Conservation (phyloP, 2,329 filamentous ascomycete genomes). For the Aureobasidium melanogenum region DNA sequence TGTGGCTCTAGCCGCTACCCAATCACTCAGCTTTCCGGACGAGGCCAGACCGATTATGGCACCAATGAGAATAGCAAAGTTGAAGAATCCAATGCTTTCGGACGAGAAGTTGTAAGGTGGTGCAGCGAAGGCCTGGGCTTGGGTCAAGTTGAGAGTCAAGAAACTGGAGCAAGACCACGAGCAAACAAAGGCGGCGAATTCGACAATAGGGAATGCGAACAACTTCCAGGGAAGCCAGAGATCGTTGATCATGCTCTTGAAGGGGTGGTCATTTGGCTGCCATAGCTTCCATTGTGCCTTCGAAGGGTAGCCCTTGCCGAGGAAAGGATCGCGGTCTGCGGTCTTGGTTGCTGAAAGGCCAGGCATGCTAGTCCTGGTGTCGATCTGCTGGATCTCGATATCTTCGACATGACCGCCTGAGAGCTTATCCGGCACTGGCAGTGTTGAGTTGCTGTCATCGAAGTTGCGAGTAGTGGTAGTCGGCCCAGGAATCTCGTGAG, state of each 20-base stretch:
- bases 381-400: constrained; percentile 17
- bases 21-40: constrained; percentile 48
- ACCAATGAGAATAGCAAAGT: constrained; percentile 49
- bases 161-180: constrained; percentile 51
- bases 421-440: constrained; percentile 11
- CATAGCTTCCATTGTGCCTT: constrained; percentile 49
- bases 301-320: constrained; percentile 47
- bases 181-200: constrained; percentile 53
- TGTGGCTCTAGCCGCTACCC: constrained; percentile 47
- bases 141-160: constrained; percentile 53
- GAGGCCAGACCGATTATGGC: constrained; percentile 46
- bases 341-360: constrained; percentile 25
- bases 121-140: constrained; percentile 43
- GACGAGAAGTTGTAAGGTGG: constrained; percentile 48
- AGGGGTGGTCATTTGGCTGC: constrained; percentile 39
- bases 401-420: constrained; percentile 12
- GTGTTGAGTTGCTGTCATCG: neutral
- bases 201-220: constrained; percentile 53
- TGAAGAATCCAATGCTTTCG: constrained; percentile 45
- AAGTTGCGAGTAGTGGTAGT: neutral
- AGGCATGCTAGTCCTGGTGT: constrained; percentile 18
- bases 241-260: constrained; percentile 41
- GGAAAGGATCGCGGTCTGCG: constrained; percentile 43
- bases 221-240: constrained; percentile 56
- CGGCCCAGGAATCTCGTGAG: constrained; percentile 18